Base-by-base conservation (phyloP, 2,329 filamentous ascomycete genomes). In the Diaporthe vaccinii region DNA sequence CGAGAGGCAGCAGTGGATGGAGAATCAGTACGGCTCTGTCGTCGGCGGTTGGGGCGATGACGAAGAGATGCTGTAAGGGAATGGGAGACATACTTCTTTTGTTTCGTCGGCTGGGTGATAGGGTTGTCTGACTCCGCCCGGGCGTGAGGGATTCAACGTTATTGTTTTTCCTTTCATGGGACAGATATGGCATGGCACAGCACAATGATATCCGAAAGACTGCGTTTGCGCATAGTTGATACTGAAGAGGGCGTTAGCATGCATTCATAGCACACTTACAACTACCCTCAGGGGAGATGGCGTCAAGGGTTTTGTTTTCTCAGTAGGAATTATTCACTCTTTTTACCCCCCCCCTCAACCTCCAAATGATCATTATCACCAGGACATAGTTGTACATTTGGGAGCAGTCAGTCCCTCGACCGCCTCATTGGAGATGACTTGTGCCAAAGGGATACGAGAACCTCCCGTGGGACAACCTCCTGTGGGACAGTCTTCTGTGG, bases 11-110 rank as follows among this genome's bases (percentile, higher is more conserved):
- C 87, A 89, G 81, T 84, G 86, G 82, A 93, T 94, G 91, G 92
- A 93, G 80, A 88, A 93, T 77, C 91, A 92, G 81, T 94, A 94
- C 78, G 92, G 92, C 0, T 87, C 89, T 31, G 91, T 88, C n/a
- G 59, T 76, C 14, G 70, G 74, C 12, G 74, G 73, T 22, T 77
- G 74, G 74, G 41, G 74, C 17, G 76, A 76, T 12, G 75, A 77
- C 14, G 75, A 76, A 39, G 76, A 77, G 59, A 77, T 77, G 76
- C 22, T 77, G 67, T 77, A 58, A 51, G 10, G n/a, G 25, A 14
- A 31, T 20, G 1, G 9, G 55, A 34, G 25, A 15, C n/a, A 36
- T 12, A 9, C 14, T 31, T 17, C 5, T 28, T 3, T 25, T 36
- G 44, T 51, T 51, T 36, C 22, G 28, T 22, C 25, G 9, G n/a